phyloP scores from a whole-genome alignment of 2,329 filamentous ascomycete species.

The Metarhizium anisopliae region DNA sequence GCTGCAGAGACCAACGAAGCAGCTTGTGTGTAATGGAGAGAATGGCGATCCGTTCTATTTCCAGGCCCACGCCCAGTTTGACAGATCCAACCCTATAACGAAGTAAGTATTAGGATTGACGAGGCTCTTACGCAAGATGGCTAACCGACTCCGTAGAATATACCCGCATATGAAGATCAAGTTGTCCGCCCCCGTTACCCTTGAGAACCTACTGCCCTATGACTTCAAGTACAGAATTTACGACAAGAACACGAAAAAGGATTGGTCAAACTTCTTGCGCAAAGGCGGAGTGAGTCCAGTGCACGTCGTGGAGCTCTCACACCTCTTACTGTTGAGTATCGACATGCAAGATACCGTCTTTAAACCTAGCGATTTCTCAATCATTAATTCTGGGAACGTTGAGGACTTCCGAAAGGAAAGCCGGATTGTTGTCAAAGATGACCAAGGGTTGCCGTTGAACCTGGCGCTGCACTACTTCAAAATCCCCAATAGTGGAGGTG shows the following conservation, averaged over 20 bases:
- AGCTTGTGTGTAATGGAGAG: slow-evolving; percentile 82
- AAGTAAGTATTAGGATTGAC: slow-evolving; percentile 36
- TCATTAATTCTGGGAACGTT: slow-evolving; percentile 83
- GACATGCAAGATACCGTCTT: slow-evolving; percentile 96
- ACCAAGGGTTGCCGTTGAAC: slow-evolving; percentile 67
- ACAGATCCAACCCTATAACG: slow-evolving; percentile 74
- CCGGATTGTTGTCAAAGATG: slow-evolving; percentile 72
- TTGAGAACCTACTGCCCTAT: slow-evolving; percentile 91
- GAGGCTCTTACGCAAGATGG: background rate
- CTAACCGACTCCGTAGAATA: slow-evolving; percentile 34
- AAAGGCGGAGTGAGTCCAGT: slow-evolving; percentile 96
- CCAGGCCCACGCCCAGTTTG: slow-evolving; percentile 80
- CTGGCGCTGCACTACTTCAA: slow-evolving; percentile 85
- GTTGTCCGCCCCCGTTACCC: slow-evolving; percentile 82
- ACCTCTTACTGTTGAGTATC: slow-evolving; percentile 82
- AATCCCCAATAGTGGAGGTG: slow-evolving; percentile 84
- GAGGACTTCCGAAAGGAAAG: slow-evolving; percentile 85
- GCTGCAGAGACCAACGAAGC: slow-evolving; percentile 73
- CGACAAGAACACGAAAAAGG: slow-evolving; percentile 96
- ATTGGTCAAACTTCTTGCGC: slow-evolving; percentile 96
- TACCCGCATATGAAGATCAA: slow-evolving; percentile 95
- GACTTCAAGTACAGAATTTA: slow-evolving; percentile 99
- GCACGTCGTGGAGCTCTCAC: slow-evolving; percentile 92
- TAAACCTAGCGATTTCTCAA: slow-evolving; percentile 91
- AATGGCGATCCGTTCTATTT: slow-evolving; percentile 91